phyloP scores from a whole-genome alignment of 2,329 filamentous ascomycete genomes.

The Aspergillus nomiae region DNA sequence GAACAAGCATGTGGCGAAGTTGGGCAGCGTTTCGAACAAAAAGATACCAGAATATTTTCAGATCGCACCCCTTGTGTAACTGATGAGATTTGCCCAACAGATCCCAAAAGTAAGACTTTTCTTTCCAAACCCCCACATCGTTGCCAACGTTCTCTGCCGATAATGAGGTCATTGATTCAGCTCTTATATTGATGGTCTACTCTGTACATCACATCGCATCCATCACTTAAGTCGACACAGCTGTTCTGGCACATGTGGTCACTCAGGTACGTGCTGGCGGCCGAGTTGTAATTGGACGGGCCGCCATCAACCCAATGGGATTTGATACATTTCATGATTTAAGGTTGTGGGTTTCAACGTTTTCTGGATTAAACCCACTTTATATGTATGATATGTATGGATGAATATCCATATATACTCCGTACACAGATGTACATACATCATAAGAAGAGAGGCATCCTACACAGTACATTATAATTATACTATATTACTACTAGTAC shows the following conservation, averaged over 20 bases:
- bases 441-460: background rate
- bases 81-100: background rate
- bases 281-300: background rate
- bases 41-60: background rate
- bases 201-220: background rate
- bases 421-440: background rate
- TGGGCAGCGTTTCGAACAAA: background rate
- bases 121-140: background rate
- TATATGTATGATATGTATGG: background rate
- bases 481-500: no score
- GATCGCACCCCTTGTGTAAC: background rate
- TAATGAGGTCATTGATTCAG: background rate
- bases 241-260: background rate
- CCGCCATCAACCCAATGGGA: background rate
- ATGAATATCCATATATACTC: background rate
- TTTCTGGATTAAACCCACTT: background rate
- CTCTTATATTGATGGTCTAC: background rate
- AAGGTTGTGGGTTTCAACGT: background rate
- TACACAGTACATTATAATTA: background rate
- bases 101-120: background rate
- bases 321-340: background rate
- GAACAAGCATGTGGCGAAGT: background rate
- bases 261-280: background rate
- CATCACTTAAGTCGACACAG: background rate
- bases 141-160: background rate